Conservation (phyloP, 306 rosid genomes). For the Bauhinia variegata region DNA sequence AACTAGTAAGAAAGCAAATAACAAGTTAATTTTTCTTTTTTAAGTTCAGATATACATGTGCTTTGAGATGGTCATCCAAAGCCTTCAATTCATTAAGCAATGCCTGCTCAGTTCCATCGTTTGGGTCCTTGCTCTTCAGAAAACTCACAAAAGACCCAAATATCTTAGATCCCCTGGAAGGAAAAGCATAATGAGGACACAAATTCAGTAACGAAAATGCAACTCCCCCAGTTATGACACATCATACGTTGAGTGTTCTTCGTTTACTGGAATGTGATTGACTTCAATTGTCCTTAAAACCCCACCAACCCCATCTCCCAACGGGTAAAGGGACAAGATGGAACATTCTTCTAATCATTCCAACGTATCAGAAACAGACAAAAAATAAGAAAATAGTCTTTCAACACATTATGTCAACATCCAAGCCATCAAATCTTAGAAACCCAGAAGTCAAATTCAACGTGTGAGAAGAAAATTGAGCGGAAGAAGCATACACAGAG, state of each 20-base stretch:
- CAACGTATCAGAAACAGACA: too few relatives aligned
- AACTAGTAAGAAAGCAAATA: neutral
- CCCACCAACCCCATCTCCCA: neutral
- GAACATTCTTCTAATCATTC: too few relatives aligned
- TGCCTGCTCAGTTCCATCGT: constrained; percentile 85
- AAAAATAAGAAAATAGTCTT: too few relatives aligned
- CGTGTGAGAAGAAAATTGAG: neutral
- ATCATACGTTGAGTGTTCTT: neutral
- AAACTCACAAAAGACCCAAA: constrained; percentile 65
- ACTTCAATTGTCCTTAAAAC: neutral
- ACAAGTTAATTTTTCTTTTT: neutral
- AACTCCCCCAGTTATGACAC: neutral
- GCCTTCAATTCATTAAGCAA: constrained; percentile 73
- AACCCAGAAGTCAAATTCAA: constrained; percentile 1
- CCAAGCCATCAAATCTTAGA: neutral
- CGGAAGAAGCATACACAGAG: constrained; percentile 59
- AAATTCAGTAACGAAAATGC: constrained; percentile 16
- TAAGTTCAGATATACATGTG: constrained; percentile 58
- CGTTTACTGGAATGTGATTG: neutral
- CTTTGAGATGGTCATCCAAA: constrained; percentile 79
- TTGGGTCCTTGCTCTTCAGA: constrained; percentile 81
- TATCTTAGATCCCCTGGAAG: constrained; percentile 81
- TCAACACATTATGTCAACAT: too few relatives aligned
- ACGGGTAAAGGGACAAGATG: neutral
- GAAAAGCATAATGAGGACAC: neutral